Base-by-base conservation (phyloP, 2,329 filamentous ascomycete genomes). In the Xylariaceae sp. region DNA sequence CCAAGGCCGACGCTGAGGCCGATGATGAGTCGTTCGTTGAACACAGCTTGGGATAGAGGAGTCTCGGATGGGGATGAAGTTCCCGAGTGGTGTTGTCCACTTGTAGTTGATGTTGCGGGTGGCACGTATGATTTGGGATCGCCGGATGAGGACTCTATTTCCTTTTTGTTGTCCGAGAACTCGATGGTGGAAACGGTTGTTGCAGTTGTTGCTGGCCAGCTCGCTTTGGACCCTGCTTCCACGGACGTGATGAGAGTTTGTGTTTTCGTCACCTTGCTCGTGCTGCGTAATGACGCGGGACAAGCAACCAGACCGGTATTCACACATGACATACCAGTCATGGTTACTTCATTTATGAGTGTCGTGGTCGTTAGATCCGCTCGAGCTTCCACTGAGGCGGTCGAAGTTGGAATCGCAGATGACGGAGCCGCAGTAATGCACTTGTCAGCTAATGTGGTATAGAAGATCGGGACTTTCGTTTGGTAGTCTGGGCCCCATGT, bases 401-500 rank as follows among this genome's bases (percentile, higher is more conserved):
- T 52, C 5, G 64, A 56, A 5, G 66, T 63, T 0, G 58, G 47
- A 6, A n/a, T 44, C 1, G 50, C 54, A 0, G 62, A 45, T 0
- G 66, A 53, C 0, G 63, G 34, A 1, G 64, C 54, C 6, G 62
- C 64, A 3, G 63, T 62, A 4, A 62, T 60, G 57, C 79, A 82
- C 2, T 65, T 65, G 22, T 72, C 67, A 0, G 70, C 69, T 0
- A 83, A 58, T 0, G 75, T 78, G 0, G 80, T 83, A 58, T 75
- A 80, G 57, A 73, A 83, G 39, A 84, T 69, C 0, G 80, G 76
- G 2, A 76, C 70, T 11, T 73, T 71, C 0, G 74, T 78, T 17
- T 66, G 61, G 0, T 77, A 73, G 0, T 70, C 63, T 0, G 78
- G 78, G 0, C 80, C 81, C 77, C 77, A 84, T 0, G 72, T 75